A percentile compares a stretch with the other conserved stretches of the same genome.
phyloP scores from a whole-genome alignment of 164 flowering plant species.

The Vitis cinerea region DNA sequence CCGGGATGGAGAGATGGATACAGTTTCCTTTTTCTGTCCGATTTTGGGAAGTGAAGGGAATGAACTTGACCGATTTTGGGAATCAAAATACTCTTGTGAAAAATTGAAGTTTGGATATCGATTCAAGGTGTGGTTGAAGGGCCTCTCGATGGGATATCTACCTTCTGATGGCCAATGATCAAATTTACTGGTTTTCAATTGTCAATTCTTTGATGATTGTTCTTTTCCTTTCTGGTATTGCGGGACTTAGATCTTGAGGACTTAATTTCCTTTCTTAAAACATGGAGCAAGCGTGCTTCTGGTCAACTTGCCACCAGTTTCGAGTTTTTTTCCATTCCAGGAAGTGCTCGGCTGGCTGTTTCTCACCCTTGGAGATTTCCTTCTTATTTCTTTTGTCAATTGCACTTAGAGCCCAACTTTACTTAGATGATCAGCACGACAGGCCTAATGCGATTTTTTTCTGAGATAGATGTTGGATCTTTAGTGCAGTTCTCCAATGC shows the following conservation, averaged over 20 bases:
- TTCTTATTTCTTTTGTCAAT: conserved; percentile 87
- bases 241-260: conserved; percentile 33
- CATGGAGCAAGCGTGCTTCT: conserved; percentile 75
- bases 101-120: too few species aligned
- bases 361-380: conserved; percentile 61
- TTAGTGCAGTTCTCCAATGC: conserved; percentile 46
- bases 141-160: conserved; percentile 90
- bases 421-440: conserved; percentile 39
- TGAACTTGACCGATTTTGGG: too few species aligned
- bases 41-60: too few species aligned
- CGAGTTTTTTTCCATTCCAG: conserved; percentile 54
- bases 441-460: conserved; percentile 55
- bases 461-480: conserved; percentile 62
- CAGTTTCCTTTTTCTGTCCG: too few species aligned
- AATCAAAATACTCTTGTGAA: too few species aligned
- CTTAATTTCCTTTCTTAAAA: conserved; percentile 33
- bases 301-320: conserved; percentile 58
- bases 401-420: conserved; percentile 69
- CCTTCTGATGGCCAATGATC: conserved; percentile 82
- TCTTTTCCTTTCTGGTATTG: conserved; percentile 75
- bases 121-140: conserved; percentile 23
- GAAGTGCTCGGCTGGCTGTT: conserved; percentile 91
- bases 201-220: conserved; percentile 90
- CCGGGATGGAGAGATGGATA: too few species aligned
- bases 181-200: conserved; percentile 88